phyloP scores from a whole-genome alignment of 768 basidiomycete species.

The Podaxis mareebaensis region DNA sequence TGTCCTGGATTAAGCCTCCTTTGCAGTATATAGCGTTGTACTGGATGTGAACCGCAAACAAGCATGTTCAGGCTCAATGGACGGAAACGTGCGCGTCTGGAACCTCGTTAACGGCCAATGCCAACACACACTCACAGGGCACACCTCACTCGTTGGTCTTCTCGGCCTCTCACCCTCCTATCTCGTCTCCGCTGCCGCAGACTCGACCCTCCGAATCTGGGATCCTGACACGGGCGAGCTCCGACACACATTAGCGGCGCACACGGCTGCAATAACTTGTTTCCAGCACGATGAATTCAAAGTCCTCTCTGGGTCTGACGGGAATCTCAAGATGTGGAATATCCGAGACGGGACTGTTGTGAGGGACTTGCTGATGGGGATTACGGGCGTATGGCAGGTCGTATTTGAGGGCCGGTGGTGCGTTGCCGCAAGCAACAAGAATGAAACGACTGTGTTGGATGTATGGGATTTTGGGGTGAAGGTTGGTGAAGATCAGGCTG shows the following conservation, averaged over 20 bases:
- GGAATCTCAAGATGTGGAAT: slow-evolving; percentile 98
- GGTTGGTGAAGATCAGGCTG: slow-evolving; percentile 75
- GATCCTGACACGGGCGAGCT: slow-evolving; percentile 83
- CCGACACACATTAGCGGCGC: slow-evolving; percentile 81
- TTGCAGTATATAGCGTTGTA: slow-evolving; percentile 90
- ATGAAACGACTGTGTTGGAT: slow-evolving; percentile 76
- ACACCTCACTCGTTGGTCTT: slow-evolving; percentile 93
- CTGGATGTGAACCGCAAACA: slow-evolving; percentile 84
- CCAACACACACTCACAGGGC: slow-evolving; percentile 80
- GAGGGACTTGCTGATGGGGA: slow-evolving; percentile 85
- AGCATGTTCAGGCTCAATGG: slow-evolving; percentile 97
- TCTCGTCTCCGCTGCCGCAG: slow-evolving; percentile 95
- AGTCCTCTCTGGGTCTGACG: slow-evolving; percentile 93
- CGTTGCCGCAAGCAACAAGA: slow-evolving; percentile 88
- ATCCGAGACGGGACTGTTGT: slow-evolving; percentile 83
- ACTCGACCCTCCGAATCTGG: slow-evolving; percentile 94
- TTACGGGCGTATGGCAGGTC: slow-evolving; percentile 97
- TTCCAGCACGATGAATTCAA: slow-evolving; percentile 99
- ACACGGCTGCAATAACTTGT: slow-evolving; percentile 92
- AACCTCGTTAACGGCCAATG: slow-evolving; percentile 81
- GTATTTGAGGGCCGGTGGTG: slow-evolving; percentile 93
- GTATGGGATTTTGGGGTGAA: slow-evolving; percentile 89
- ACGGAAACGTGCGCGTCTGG: slow-evolving; percentile 96
- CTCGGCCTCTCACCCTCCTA: slow-evolving; percentile 86
- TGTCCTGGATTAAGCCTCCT: background rate